These are phyloP conservation scores for Xylaria sp. DNA, from an alignment of 2,329 filamentous ascomycete species.

Conservation along the genomic window DNA sequence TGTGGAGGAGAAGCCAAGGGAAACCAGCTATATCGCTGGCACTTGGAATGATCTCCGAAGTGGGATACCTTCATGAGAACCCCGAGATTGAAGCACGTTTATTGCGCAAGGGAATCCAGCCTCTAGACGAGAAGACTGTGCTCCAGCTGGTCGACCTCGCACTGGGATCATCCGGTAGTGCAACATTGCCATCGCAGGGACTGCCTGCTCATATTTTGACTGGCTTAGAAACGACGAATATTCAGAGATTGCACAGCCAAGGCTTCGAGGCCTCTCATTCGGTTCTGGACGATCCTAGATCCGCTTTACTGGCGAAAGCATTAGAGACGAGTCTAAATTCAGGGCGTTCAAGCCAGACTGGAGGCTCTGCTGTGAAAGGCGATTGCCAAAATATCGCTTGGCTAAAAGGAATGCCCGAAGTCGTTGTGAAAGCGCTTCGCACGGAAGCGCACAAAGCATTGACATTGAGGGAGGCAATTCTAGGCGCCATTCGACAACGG, in stretches of 20 bases:
- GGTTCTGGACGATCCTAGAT: no score
- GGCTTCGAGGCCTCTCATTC: background rate
- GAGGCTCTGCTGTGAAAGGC: no score
- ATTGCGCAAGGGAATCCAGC: constrained; percentile 40
- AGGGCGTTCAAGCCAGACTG: no score
- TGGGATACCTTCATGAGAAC: constrained; percentile 51
- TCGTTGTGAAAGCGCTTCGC: no score
- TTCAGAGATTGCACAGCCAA: background rate
- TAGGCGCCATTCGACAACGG: background rate
- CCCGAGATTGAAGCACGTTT: constrained; percentile 40
- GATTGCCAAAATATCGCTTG: no score
- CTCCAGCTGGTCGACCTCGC: constrained; percentile 45
- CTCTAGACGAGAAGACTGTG: constrained; percentile 42
- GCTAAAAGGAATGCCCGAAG: no score
- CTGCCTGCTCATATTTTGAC: background rate
- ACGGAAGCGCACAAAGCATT: background rate
- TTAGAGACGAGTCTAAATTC: no score
- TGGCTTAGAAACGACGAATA: background rate
- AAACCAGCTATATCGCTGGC: constrained; percentile 45
- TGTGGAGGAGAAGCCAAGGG: constrained; percentile 44
- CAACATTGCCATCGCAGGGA: constrained; percentile 24
- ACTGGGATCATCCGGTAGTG: constrained; percentile 11
- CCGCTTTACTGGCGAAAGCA: no score
- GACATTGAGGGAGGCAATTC: background rate
- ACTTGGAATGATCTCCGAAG: constrained; percentile 52